phyloP scores from a whole-genome alignment of 139 green algal genomes.

The Micractinium conductrix region DNA sequence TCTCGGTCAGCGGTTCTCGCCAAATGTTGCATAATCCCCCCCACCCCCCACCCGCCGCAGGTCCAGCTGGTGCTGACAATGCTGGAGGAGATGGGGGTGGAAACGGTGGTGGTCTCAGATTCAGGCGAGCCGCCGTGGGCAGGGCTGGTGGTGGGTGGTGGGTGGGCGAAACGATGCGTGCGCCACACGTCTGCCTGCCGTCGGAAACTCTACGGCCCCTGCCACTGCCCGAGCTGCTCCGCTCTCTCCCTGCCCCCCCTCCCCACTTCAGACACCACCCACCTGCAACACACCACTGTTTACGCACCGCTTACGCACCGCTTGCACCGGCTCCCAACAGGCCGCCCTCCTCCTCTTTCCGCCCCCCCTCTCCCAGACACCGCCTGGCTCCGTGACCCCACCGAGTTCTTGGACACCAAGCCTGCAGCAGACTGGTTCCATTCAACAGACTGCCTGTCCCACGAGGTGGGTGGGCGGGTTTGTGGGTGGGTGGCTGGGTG shows the following conservation, averaged over 20 bases:
- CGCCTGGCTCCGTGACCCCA: constrained; percentile 19
- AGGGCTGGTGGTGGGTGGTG: no score
- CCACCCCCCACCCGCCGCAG: background rate
- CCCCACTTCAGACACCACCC: no score
- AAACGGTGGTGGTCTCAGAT: constrained; percentile 8
- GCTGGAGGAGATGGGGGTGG: background rate
- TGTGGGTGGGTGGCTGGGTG: background rate
- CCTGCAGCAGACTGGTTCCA: constrained; percentile 29
- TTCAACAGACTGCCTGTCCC: constrained; percentile 44
- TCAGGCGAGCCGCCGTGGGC: background rate
- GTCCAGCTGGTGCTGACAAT: constrained; percentile 23
- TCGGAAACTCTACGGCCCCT: no score
- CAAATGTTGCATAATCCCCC: no score
- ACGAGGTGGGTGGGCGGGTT: background rate
- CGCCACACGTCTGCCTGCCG: background rate
- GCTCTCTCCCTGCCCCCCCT: no score
- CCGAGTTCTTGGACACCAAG: background rate
- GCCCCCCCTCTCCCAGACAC: background rate
- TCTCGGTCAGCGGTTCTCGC: no score
- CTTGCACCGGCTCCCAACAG: background rate
- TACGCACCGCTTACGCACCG: no score
- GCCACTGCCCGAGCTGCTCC: background rate
- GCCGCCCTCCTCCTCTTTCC: background rate
- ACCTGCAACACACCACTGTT: no score
- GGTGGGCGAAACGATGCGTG: no score